Conservation (phyloP, 2,329 filamentous ascomycete species). For the Trichoderma brevicompactum region DNA sequence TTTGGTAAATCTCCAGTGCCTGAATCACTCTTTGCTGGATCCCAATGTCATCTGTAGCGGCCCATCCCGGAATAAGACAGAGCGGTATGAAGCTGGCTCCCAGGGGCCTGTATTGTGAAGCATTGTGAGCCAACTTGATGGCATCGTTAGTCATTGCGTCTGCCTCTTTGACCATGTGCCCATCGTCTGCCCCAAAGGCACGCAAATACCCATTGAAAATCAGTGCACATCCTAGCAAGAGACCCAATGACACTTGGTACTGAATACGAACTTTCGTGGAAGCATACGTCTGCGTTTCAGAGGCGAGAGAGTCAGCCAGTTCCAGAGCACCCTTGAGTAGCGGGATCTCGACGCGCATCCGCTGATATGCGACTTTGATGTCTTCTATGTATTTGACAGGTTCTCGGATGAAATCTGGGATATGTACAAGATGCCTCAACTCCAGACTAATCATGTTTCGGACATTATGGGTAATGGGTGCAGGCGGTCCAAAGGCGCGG, state of each 20-base stretch:
- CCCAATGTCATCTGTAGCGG: constrained; percentile 37
- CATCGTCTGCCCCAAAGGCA: constrained; percentile 31
- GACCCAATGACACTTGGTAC: constrained; percentile 13
- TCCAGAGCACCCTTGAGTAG: constrained; percentile 13
- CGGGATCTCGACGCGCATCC: constrained; percentile 31
- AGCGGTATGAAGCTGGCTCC: constrained; percentile 38
- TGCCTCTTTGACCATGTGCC: constrained; percentile 31
- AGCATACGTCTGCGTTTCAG: constrained; percentile 2
- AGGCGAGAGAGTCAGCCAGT: neutral
- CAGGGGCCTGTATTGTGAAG: constrained; percentile 35
- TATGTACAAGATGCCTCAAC: constrained; percentile 29
- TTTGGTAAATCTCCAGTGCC: constrained; percentile 33
- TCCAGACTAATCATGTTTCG: constrained; percentile 26
- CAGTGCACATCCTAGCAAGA: constrained; percentile 13
- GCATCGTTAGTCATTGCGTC: constrained; percentile 34
- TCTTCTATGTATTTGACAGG: constrained; percentile 31
- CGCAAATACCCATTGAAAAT: constrained; percentile 35
- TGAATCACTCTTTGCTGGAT: constrained; percentile 23
- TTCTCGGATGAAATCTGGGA: constrained; percentile 33
- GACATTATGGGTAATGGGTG: constrained; percentile 1
- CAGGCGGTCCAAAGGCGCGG: constrained; percentile 5
- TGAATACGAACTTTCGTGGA: constrained; percentile 21
- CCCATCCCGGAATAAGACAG: constrained; percentile 37
- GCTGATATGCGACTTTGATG: constrained; percentile 32
- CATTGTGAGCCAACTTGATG: constrained; percentile 33